phyloP scores from a whole-genome alignment of 306 rosid genomes.

The Malus asiatica region DNA sequence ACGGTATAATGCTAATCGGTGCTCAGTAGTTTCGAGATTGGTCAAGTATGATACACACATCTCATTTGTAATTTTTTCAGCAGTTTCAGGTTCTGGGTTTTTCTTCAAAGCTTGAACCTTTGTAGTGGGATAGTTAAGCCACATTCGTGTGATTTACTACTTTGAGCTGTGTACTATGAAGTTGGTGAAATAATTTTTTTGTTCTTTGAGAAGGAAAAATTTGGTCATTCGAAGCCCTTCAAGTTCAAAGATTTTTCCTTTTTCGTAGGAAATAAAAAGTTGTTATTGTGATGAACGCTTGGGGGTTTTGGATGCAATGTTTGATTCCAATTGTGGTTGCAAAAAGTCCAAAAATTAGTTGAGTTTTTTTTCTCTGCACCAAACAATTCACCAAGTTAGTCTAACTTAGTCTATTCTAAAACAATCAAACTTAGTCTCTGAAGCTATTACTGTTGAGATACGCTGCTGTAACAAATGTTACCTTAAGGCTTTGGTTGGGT shows the following conservation, averaged over 20 bases:
- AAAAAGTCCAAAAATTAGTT: conserved; percentile 1
- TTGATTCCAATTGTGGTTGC: not conserved
- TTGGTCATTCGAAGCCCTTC: conserved; percentile 14
- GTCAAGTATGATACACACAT: too few species aligned
- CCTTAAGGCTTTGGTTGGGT: too few species aligned
- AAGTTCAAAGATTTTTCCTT: conserved; percentile 6
- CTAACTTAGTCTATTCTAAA: too few species aligned
- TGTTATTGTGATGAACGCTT: conserved; percentile 6
- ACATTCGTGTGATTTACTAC: conserved; percentile 25
- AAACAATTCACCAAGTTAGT: too few species aligned
- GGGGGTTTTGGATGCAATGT: not conserved
- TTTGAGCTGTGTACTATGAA: conserved; percentile 23
- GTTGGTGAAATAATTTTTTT: not conserved
- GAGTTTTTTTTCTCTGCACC: not conserved
- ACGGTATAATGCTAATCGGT: too few species aligned
- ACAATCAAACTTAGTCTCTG: too few species aligned
- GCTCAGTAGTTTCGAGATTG: too few species aligned
- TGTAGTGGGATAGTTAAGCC: conserved; percentile 31
- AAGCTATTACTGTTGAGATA: too few species aligned
- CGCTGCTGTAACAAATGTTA: too few species aligned
- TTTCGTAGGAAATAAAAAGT: conserved; percentile 3
- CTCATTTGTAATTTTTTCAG: not conserved
- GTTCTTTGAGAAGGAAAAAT: conserved; percentile 8
- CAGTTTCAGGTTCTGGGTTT: conserved; percentile 5
- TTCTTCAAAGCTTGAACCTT: conserved; percentile 22